Percentiles rank a stretch among this genome's conserved stretches.
phyloP scores from a whole-genome alignment of 306 rosid genomes.

The Vicia faba region DNA sequence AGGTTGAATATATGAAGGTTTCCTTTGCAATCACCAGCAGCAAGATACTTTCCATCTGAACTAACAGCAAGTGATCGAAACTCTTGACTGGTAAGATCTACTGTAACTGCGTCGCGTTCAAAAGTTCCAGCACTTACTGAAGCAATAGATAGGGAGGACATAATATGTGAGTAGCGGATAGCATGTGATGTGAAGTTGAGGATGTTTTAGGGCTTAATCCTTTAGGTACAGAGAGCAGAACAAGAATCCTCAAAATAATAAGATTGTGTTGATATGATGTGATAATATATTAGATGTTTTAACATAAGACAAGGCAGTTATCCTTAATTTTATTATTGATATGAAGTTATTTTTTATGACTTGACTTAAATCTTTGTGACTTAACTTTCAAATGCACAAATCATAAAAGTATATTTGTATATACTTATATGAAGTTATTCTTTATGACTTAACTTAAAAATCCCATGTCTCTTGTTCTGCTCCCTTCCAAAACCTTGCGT shows the following conservation, averaged over 20 bases:
- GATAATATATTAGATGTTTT: not conserved
- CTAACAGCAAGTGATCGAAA: conserved; percentile 77
- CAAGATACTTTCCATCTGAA: conserved; percentile 77
- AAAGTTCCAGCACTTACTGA: conserved; percentile 68
- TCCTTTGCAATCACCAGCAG: conserved; percentile 78
- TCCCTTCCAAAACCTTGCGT: too few relatives aligned
- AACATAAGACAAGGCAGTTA: not conserved
- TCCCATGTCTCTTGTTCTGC: too few relatives aligned
- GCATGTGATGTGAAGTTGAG: not conserved
- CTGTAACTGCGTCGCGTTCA: conserved; percentile 65
- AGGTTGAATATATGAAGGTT: conserved; percentile 73
- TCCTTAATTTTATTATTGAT: not conserved
- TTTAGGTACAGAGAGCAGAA: not conserved
- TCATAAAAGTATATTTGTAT: too few relatives aligned
- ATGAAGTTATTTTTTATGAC: too few relatives aligned
- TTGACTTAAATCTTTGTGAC: too few relatives aligned
- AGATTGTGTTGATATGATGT: conserved; percentile 15
- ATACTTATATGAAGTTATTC: too few relatives aligned
- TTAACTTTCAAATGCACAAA: too few relatives aligned
- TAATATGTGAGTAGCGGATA: conserved; percentile 30
- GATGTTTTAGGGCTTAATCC: not conserved
- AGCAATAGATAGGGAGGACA: conserved; percentile 39
- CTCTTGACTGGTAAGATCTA: conserved; percentile 52
- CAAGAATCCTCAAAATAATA: conserved; percentile 5
- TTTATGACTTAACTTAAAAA: too few relatives aligned